phyloP scores from a whole-genome alignment of 2,329 filamentous ascomycete genomes.

The Cadophora sp. region DNA sequence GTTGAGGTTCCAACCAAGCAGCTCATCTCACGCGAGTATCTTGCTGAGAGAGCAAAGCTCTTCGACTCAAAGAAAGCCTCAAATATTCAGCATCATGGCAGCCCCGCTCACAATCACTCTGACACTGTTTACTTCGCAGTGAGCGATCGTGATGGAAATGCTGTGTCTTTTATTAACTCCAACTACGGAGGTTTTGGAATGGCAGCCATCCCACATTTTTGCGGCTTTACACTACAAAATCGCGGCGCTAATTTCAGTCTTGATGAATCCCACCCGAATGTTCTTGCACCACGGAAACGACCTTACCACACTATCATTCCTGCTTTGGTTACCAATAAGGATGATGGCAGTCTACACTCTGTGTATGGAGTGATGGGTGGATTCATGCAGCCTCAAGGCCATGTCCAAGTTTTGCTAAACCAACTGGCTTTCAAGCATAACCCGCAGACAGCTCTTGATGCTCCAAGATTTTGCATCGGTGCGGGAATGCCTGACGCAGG shows the following conservation, averaged over 20 bases:
- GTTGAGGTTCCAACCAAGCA: slow-evolving; percentile 16
- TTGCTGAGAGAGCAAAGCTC: slow-evolving; percentile 69
- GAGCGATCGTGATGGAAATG: slow-evolving; percentile 83
- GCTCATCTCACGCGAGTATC: slow-evolving; percentile 57
- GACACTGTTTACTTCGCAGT: slow-evolving; percentile 95
- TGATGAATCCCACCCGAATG: slow-evolving; percentile 75
- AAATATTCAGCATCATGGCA: slow-evolving; percentile 69
- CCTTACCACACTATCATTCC: slow-evolving; percentile 99
- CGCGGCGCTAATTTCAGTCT: slow-evolving; percentile 87
- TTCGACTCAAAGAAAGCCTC: slow-evolving; percentile 67
- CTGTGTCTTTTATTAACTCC: slow-evolving; percentile 95
- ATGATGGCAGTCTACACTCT: slow-evolving; percentile 77
- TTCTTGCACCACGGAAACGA: slow-evolving; percentile 65
- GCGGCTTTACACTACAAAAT: slow-evolving; percentile 94
- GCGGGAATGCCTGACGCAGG: slow-evolving; percentile 48
- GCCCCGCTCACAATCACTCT: slow-evolving; percentile 81
- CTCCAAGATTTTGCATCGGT: slow-evolving; percentile 85
- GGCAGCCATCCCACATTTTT: slow-evolving; percentile 78
- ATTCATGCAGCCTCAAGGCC: slow-evolving; percentile 97
- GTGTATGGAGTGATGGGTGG: slow-evolving; percentile 98
- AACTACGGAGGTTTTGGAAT: slow-evolving; percentile 92
- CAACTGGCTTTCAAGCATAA: slow-evolving; percentile 82
- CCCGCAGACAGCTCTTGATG: slow-evolving; percentile 87
- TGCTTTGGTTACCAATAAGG: slow-evolving; percentile 79
- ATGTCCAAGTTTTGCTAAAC: slow-evolving; percentile 90